phyloP scores from a whole-genome alignment of 1,139 yeast species.

The Wickerhamiella infanticola region DNA sequence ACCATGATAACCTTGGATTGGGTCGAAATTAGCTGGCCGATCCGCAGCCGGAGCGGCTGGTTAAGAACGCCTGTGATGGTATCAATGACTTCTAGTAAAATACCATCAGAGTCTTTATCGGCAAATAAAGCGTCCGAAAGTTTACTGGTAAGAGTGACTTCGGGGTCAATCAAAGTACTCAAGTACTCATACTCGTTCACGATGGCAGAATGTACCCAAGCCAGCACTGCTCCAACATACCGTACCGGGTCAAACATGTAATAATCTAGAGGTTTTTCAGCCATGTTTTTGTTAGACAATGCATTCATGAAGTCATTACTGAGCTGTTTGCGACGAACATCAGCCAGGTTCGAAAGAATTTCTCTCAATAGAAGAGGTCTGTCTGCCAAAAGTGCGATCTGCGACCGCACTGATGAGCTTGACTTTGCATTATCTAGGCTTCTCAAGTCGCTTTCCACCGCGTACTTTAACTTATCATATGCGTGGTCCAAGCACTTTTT shows the following conservation, averaged over 20 bases:
- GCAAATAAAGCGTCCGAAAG: constrained; percentile 3
- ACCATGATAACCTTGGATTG: constrained; percentile 44
- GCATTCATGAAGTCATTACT: constrained; percentile 34
- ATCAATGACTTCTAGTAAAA: constrained; percentile 12
- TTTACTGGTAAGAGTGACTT: constrained; percentile 1
- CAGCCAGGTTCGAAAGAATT: constrained; percentile 22
- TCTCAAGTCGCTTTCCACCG: constrained; percentile 26
- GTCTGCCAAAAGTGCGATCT: constrained; percentile 23
- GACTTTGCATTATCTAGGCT: constrained; percentile 17
- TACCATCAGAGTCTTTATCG: constrained; percentile 1
- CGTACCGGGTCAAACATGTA: constrained; percentile 71
- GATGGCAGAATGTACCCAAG: constrained; percentile 77
- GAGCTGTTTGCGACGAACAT: constrained; percentile 20
- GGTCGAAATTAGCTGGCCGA: constrained; percentile 54
- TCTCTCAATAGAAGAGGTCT: constrained; percentile 25
- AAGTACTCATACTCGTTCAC: constrained; percentile 78
- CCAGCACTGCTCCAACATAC: constrained; percentile 75
- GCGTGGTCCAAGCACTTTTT: constrained; percentile 38
- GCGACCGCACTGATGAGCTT: constrained; percentile 17
- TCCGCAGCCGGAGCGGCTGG: constrained; percentile 21
- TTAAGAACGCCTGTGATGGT: constrained; percentile 10
- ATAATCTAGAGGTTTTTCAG: constrained; percentile 39
- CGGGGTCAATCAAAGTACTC: constrained; percentile 34
- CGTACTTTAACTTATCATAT: constrained; percentile 33
- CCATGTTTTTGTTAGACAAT: constrained; percentile 33